Evolutionary conservation across 2,329 filamentous ascomycete genomes (phyloP).

Genomic region (Hyphodiscus sp.): DNA sequence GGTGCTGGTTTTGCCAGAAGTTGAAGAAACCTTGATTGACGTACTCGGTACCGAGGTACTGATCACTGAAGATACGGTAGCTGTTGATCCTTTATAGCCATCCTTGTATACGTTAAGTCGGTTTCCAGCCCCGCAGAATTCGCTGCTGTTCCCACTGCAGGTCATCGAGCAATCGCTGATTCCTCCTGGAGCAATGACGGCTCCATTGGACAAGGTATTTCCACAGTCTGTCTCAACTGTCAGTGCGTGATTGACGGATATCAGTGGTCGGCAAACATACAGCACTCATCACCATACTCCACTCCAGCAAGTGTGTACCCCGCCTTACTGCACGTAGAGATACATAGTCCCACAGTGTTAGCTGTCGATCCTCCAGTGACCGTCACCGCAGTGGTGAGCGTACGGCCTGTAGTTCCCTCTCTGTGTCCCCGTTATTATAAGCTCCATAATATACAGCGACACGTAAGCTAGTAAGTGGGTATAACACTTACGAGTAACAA

Average conservation of each 20-base stretch:
- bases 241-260: background rate
- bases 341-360: slow-evolving; percentile 18
- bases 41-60: background rate
- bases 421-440: slow-evolving; percentile 4
- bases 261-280: slow-evolving; percentile 8
- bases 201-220: background rate
- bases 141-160: background rate
- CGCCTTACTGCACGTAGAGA: background rate
- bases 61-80: background rate
- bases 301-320: slow-evolving; percentile 37
- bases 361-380: slow-evolving; percentile 14
- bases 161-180: background rate
- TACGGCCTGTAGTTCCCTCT: slow-evolving; percentile 16
- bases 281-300: slow-evolving; percentile 42
- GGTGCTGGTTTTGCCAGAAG: background rate
- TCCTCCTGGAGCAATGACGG: background rate
- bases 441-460: background rate
- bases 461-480: background rate
- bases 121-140: background rate
- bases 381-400: slow-evolving; percentile 10
- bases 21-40: background rate
- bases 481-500: slow-evolving; percentile 18
- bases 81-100: background rate
- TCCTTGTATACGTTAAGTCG: background rate
- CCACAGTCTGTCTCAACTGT: background rate